phyloP scores from a whole-genome alignment of 2,329 filamentous ascomycete genomes.

The Aaosphaeria arxii region DNA sequence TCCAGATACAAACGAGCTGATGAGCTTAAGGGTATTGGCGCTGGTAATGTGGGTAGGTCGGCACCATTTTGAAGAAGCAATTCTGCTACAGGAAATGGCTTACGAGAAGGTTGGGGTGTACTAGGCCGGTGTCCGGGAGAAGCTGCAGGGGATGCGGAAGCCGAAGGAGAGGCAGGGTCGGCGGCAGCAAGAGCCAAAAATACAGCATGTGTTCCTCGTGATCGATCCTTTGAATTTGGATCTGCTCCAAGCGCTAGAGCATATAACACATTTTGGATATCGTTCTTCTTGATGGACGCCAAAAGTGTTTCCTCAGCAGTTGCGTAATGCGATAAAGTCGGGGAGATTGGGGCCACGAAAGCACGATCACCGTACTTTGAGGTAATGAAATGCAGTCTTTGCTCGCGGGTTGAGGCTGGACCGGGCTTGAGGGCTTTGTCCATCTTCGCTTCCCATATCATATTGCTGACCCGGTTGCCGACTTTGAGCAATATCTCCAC shows the following conservation, averaged over 20 bases:
- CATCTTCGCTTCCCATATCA: slow-evolving; percentile 89
- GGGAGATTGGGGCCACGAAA: slow-evolving; percentile 75
- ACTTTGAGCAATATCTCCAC: slow-evolving; percentile 88
- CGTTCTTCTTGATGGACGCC: slow-evolving; percentile 92
- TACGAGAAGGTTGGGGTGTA: slow-evolving; percentile 41
- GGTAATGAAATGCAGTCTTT: slow-evolving; percentile 91
- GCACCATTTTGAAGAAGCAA: slow-evolving; percentile 91
- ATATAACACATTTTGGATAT: slow-evolving; percentile 90
- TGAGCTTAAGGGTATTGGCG: slow-evolving; percentile 78
- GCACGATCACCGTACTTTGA: slow-evolving; percentile 85
- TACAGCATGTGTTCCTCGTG: slow-evolving; percentile 81
- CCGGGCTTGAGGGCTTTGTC: slow-evolving; percentile 71
- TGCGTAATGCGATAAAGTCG: slow-evolving; percentile 70
- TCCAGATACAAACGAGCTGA: slow-evolving; percentile 83
- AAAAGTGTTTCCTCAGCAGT: slow-evolving; percentile 85
- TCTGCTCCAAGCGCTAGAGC: slow-evolving; percentile 83
- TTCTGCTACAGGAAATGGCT: slow-evolving; percentile 83
- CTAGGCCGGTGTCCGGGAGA: slow-evolving; percentile 41
- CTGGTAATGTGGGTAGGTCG: slow-evolving; percentile 71
- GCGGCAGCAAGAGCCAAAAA: slow-evolving; percentile 90
- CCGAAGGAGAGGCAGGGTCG: slow-evolving; percentile 75
- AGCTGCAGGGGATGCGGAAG: slow-evolving; percentile 43
- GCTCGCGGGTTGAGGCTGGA: slow-evolving; percentile 78
- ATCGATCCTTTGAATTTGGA: slow-evolving; percentile 75
- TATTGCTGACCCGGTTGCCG: slow-evolving; percentile 92